Evolutionary conservation across 169 alveolate species (phyloP).

Genomic region (Perkinsus chesapeaki): DNA sequence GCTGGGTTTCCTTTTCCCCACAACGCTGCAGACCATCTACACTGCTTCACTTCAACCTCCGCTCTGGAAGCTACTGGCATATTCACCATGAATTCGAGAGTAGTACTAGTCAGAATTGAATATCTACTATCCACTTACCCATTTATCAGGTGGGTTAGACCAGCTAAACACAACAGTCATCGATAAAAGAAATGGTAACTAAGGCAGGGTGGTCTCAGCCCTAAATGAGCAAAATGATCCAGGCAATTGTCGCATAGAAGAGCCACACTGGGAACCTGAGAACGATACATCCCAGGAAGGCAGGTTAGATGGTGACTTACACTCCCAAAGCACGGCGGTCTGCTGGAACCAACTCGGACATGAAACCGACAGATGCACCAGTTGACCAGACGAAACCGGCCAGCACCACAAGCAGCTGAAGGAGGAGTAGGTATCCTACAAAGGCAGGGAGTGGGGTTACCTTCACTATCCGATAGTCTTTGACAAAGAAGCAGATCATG

Average conservation of each 20-base stretch:
- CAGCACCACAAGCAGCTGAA: slow-evolving; percentile 12
- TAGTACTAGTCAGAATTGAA: too few relatives aligned
- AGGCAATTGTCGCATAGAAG: background rate
- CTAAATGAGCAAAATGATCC: background rate
- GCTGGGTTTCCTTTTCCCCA: too few relatives aligned
- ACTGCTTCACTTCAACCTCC: too few relatives aligned
- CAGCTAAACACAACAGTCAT: background rate
- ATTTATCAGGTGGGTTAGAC: too few relatives aligned
- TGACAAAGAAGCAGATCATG: background rate
- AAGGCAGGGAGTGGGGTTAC: background rate
- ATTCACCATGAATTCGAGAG: too few relatives aligned
- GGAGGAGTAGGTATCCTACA: background rate
- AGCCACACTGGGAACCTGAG: background rate
- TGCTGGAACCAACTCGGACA: slow-evolving; percentile 16
- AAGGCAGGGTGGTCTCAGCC: background rate
- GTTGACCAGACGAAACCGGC: slow-evolving; percentile 19
- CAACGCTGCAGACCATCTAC: too few relatives aligned
- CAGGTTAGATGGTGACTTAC: background rate
- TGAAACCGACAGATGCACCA: slow-evolving; percentile 25
- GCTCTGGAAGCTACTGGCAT: too few relatives aligned
- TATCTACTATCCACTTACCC: too few relatives aligned
- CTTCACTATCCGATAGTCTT: background rate
- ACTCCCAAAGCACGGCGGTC: slow-evolving; percentile 9
- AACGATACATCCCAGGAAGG: background rate
- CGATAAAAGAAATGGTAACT: background rate